Evolutionary conservation across 2,329 filamentous ascomycete species (phyloP).

Genomic region (Chalaropsis ovoidea): DNA sequence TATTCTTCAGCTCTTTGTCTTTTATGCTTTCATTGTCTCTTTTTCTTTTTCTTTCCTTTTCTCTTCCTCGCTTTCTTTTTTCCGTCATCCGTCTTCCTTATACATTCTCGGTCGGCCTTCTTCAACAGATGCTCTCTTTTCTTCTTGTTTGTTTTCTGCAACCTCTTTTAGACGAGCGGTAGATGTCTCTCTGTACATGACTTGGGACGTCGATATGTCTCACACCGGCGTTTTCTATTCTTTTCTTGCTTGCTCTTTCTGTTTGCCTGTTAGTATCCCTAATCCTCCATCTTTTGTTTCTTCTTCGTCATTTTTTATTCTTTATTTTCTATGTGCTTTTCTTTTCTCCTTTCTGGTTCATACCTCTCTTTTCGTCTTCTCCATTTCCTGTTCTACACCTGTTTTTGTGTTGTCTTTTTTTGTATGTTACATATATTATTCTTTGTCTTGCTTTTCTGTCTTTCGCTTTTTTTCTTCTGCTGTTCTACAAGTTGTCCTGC

Average conservation of each 20-base stretch:
- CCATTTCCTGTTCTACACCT: background rate
- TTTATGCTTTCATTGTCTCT: slow-evolving; percentile 10
- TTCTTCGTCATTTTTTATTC: slow-evolving; percentile 24
- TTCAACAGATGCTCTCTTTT: slow-evolving; percentile 11
- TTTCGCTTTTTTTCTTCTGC: slow-evolving; percentile 1
- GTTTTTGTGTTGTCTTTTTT: slow-evolving; percentile 2
- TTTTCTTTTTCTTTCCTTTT: slow-evolving; percentile 19
- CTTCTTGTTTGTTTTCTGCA: slow-evolving; percentile 17
- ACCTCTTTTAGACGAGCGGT: slow-evolving; percentile 18
- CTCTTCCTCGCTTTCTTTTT: slow-evolving; percentile 18
- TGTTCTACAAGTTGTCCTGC: slow-evolving; percentile 14
- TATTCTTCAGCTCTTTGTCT: background rate
- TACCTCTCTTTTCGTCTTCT: slow-evolving; percentile 17
- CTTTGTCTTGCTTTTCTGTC: slow-evolving; percentile 6
- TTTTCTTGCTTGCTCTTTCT: slow-evolving; percentile 11
- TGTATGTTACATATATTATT: slow-evolving; percentile 8
- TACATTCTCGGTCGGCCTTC: slow-evolving; percentile 5
- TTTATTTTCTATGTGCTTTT: background rate
- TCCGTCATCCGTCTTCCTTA: slow-evolving; percentile 7
- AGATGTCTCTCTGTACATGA: slow-evolving; percentile 14
- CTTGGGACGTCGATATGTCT: slow-evolving; percentile 15
- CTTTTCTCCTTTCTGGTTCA: slow-evolving; percentile 12
- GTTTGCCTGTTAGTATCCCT: slow-evolving; percentile 8
- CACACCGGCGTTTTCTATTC: slow-evolving; percentile 13
- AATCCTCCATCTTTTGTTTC: slow-evolving; percentile 22